Evolutionary conservation across 495 filamentous ascomycete genomes (phyloP).

Genomic region (Lindgomyces ingoldianus): DNA sequence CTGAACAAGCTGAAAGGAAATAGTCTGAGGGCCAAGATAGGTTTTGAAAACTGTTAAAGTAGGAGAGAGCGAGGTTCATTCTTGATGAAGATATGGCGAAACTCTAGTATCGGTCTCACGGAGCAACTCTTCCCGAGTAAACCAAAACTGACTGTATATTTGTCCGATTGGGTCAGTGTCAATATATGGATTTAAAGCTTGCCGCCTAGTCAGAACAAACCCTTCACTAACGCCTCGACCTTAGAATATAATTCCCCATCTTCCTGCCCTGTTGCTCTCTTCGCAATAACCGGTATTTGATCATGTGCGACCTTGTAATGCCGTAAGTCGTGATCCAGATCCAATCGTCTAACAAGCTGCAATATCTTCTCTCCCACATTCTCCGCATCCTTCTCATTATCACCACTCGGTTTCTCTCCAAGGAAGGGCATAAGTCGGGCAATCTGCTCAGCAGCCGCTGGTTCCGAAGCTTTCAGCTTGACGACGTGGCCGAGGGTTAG

Average conservation of each 20-base stretch:
- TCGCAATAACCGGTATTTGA: conserved; percentile 43
- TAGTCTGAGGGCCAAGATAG: no score
- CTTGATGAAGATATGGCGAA: no score
- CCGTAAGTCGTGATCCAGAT: conserved; percentile 41
- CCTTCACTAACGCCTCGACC: conserved; percentile 43
- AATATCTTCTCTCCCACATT: conserved; percentile 45
- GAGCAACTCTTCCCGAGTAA: no score
- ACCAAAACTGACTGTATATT: no score
- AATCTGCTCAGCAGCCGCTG: conserved; percentile 49
- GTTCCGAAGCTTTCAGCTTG: conserved; percentile 46
- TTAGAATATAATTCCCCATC: conserved; percentile 42
- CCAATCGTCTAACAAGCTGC: conserved; percentile 43
- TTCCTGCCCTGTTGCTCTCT: conserved; percentile 42
- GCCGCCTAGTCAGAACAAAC: conserved; percentile 35
- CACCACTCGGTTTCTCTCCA: conserved; percentile 42
- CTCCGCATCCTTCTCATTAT: conserved; percentile 44
- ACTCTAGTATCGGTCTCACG: no score
- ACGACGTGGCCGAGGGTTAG: conserved; percentile 52
- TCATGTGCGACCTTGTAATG: conserved; percentile 44
- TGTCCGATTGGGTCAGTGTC: no score
- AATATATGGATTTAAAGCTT: not conserved
- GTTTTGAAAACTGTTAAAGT: no score
- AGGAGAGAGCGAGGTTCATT: no score
- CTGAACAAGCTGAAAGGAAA: no score
- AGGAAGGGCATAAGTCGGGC: conserved; percentile 47